Base-by-base conservation (phyloP, 805 yeast species). In the Wickerhamomyces canadensis region DNA sequence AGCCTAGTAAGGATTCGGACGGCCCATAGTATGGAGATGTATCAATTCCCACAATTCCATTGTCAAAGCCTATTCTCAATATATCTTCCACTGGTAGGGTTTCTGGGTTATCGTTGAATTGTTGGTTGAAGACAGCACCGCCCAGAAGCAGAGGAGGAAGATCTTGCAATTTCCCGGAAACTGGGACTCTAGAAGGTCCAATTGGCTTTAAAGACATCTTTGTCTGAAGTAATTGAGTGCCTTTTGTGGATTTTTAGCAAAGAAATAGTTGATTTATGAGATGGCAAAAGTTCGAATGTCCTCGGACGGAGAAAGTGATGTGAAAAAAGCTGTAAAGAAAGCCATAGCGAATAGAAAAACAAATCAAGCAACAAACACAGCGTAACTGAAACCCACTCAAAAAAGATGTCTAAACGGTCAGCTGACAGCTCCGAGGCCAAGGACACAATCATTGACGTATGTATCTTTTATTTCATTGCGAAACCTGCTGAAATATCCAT, bases 21-120 rank as follows among this genome's bases (percentile, higher is more conserved):
- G 86, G 86, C 0, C 97, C 97, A 55, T 89, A 89, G 61, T 85
- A 88, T 4, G 97, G 96, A 0, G 96, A 84, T 0, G 97, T 87
- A 54, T 89, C 97, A 26, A 89, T 67, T 2, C 95, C 93, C 32
- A 69, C 72, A 42, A 86, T 64, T 0, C 96, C 96, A 19, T 67
- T 54, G 16, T 65, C 60, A 49, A 89, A 80, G 0, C 89, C 93
- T 12, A 57, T 50, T 33, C 63, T 54, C 16, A 89, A 47, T 34
- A 89, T 72, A 0, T 74, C 77, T 10, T 61, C 64, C 10, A 79
- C 68, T 1, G 86, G 82, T 29, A 85, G 47, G 1, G 62, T 51
- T 25, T 67, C 65, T 1, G 95, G 95, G 49, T 84, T 72, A 10
- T 68, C 76, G 43, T 82, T 75, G 66, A 86, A 89, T 54, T 83